phyloP scores from a whole-genome alignment of 768 basidiomycete species.

The Xanthoconium purpureum region DNA sequence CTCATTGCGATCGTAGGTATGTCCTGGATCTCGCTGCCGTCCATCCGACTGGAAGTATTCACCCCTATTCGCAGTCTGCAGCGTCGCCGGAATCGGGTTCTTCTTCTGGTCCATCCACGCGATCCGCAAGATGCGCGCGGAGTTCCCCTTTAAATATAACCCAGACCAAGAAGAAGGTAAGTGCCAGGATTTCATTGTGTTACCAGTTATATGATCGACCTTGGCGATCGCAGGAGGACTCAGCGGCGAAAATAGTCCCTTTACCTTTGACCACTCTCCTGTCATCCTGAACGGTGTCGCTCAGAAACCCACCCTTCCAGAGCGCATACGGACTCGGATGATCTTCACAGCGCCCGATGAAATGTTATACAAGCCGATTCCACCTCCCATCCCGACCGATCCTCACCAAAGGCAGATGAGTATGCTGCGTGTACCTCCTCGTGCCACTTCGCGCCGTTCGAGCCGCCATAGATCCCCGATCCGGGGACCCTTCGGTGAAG shows the following conservation, averaged over 20 bases:
- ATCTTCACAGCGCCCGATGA: slow-evolving; percentile 1
- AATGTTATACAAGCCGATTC: background rate
- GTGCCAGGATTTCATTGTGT: background rate
- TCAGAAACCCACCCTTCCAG: slow-evolving; percentile 1
- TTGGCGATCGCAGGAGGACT: background rate
- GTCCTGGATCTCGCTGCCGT: background rate
- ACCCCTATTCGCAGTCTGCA: slow-evolving; percentile 7
- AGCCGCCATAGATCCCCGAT: no score
- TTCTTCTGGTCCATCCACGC: slow-evolving; percentile 21
- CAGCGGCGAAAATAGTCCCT: background rate
- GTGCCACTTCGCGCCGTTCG: background rate
- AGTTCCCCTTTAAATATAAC: slow-evolving; percentile 4
- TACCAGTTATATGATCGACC: background rate
- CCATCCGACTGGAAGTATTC: background rate
- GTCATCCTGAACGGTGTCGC: background rate
- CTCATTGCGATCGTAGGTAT: slow-evolving; percentile 22
- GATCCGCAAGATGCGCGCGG: slow-evolving; percentile 15
- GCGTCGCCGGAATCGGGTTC: slow-evolving; percentile 20
- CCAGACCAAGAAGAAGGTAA: background rate
- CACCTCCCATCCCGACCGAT: background rate
- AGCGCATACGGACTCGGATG: slow-evolving; percentile 12
- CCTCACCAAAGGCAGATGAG: background rate
- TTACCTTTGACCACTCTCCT: background rate
- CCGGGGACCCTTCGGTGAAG: no score
- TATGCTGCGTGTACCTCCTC: background rate